Conservation (phyloP, 2,329 filamentous ascomycete genomes). For the Arachnomyces sp. region DNA sequence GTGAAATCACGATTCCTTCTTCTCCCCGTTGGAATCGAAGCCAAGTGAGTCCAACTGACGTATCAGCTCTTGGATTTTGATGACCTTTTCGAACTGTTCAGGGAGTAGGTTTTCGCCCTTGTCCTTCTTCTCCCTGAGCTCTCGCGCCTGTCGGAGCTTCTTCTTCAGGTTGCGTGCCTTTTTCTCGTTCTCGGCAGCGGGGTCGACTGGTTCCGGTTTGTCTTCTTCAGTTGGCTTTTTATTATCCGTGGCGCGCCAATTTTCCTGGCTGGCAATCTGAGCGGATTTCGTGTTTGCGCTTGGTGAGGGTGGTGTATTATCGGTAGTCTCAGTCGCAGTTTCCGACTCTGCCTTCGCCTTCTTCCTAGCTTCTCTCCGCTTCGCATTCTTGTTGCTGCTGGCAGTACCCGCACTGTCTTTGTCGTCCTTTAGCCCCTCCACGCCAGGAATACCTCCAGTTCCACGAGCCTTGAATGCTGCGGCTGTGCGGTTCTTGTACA, state of each 20-base stretch:
- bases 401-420: conserved; percentile 45
- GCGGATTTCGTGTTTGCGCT: conserved; percentile 13
- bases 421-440: conserved; percentile 48
- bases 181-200: conserved; percentile 76
- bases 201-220: conserved; percentile 41
- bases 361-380: conserved; percentile 60
- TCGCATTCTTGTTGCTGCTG: conserved; percentile 76
- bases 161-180: conserved; percentile 87
- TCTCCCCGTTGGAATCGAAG: conserved; percentile 70
- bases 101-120: conserved; percentile 74
- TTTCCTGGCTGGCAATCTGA: conserved; percentile 14
- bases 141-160: conserved; percentile 87
- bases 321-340: conserved; percentile 43
- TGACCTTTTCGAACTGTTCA: conserved; percentile 95
- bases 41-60: conserved; percentile 78
- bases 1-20: conserved; percentile 28
- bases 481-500: conserved; percentile 89
- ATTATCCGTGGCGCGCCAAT: conserved; percentile 22
- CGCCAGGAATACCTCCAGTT: conserved; percentile 65
- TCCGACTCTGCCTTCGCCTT: conserved; percentile 52
- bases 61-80: conserved; percentile 90
- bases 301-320: conserved; percentile 40
- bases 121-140: conserved; percentile 85
- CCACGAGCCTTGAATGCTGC: conserved; percentile 73
- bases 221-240: conserved; percentile 1